These are phyloP conservation scores for Colletotrichum costaricense DNA, from an alignment of 2,329 filamentous ascomycete species.

Conservation along the genomic window DNA sequence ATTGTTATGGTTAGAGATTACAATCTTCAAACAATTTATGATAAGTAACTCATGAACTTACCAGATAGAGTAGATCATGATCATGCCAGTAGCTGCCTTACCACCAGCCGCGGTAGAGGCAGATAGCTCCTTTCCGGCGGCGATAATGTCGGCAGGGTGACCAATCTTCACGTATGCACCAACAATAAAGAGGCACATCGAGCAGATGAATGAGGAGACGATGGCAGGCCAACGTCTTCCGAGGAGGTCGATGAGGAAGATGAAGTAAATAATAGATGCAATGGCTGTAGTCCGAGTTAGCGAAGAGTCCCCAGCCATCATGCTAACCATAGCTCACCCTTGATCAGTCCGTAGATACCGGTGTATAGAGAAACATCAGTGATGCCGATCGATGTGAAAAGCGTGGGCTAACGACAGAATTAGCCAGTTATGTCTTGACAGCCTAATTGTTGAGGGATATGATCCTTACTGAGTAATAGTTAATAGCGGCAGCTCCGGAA, in stretches of 20 bases:
- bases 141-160: slow-evolving; percentile 57
- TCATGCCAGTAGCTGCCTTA: slow-evolving; percentile 63
- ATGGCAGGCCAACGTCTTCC: slow-evolving; percentile 55
- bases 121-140: slow-evolving; percentile 53
- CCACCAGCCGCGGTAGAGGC: slow-evolving; percentile 57
- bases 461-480: slow-evolving; percentile 49
- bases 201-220: slow-evolving; percentile 59
- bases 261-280: slow-evolving; percentile 53
- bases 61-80: slow-evolving; percentile 66
- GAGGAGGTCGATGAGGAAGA: slow-evolving; percentile 50
- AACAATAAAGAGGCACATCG: slow-evolving; percentile 61
- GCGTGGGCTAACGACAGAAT: slow-evolving; percentile 38
- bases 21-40: too few relatives aligned
- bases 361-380: slow-evolving; percentile 57
- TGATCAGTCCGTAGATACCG: slow-evolving; percentile 61
- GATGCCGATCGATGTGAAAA: slow-evolving; percentile 56
- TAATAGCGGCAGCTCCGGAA: slow-evolving; percentile 50
- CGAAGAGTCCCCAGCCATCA: too few relatives aligned
- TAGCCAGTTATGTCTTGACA: not conserved
- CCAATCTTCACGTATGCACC: slow-evolving; percentile 64
- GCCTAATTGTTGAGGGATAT: not conserved
- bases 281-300: slow-evolving; percentile 39
- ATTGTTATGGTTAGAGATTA: too few relatives aligned
- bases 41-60: slow-evolving; percentile 43
- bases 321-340: slow-evolving; percentile 35